Conservation (phyloP, 2,329 filamentous ascomycete genomes). For the Periglandula ipomoeae region DNA sequence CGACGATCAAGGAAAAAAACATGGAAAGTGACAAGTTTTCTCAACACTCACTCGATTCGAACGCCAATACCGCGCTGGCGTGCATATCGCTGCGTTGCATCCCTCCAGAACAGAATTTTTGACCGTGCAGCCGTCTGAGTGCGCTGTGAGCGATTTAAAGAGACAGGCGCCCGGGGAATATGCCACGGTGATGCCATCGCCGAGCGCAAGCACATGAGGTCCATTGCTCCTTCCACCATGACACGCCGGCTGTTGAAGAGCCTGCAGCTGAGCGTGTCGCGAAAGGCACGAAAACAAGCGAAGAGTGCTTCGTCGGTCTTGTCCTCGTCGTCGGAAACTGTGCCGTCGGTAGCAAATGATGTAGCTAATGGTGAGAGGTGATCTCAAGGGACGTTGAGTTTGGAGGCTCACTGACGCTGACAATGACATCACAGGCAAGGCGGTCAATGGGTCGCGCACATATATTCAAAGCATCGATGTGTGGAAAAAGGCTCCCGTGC, state of each 20-base stretch:
- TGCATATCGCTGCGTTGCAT: background rate
- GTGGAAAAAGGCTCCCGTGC: constrained; percentile 63
- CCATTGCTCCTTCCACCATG: constrained; percentile 8
- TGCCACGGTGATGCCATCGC: constrained; percentile 3
- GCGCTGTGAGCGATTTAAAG: too few species aligned
- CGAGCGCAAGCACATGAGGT: background rate
- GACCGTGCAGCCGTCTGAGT: too few species aligned
- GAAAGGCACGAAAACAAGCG: background rate
- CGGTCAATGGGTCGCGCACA: constrained; percentile 22
- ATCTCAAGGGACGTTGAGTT: background rate
- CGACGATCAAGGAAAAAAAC: background rate
- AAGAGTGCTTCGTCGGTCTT: background rate
- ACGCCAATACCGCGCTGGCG: background rate
- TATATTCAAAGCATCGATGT: constrained; percentile 53
- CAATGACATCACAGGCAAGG: constrained; percentile 1
- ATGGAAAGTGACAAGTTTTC: background rate
- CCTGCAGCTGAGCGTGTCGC: constrained; percentile 7
- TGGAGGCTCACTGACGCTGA: background rate
- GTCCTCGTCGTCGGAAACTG: constrained; percentile 6
- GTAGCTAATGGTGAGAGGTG: constrained; percentile 10
- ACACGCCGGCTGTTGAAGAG: constrained; percentile 9
- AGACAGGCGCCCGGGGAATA: too few species aligned
- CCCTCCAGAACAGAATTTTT: background rate
- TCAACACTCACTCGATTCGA: background rate
- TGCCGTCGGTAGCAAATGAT: background rate